These are phyloP conservation scores for Maudiozyma saulgeensis DNA, from an alignment of 805 yeast genomes.

Conservation along the genomic window DNA sequence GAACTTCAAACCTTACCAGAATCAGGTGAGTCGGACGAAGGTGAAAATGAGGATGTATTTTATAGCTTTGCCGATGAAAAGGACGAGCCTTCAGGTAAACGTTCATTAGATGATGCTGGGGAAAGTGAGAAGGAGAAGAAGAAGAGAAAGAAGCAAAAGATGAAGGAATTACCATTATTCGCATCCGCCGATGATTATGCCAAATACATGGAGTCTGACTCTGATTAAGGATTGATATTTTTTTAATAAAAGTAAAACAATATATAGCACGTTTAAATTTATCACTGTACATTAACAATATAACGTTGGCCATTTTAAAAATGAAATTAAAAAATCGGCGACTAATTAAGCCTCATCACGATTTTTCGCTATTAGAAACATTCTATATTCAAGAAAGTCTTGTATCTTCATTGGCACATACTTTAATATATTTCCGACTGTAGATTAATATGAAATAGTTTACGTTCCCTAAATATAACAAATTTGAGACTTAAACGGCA, in stretches of 20 bases:
- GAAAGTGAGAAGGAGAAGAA: constrained; percentile 22
- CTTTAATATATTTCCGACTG: too few relatives aligned
- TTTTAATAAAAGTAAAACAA: background rate
- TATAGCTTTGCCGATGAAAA: constrained; percentile 19
- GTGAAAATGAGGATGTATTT: constrained; percentile 22
- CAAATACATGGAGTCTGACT: constrained; percentile 57
- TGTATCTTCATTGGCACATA: too few relatives aligned
- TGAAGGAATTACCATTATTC: constrained; percentile 68
- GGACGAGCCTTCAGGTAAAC: constrained; percentile 7
- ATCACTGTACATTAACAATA: background rate
- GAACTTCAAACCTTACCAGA: constrained; percentile 2
- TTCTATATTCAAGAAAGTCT: too few relatives aligned
- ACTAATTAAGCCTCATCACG: too few relatives aligned
- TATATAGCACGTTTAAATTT: background rate
- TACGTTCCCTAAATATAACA: too few relatives aligned
- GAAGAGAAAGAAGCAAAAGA: constrained; percentile 21
- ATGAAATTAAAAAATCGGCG: too few relatives aligned
- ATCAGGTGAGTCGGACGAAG: background rate
- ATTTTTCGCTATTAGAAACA: too few relatives aligned
- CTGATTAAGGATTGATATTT: constrained; percentile 33
- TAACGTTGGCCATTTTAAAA: too few relatives aligned
- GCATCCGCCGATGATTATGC: constrained; percentile 87
- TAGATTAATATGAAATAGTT: too few relatives aligned
- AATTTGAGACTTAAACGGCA: too few relatives aligned
- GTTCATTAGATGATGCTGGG: constrained; percentile 5